These are phyloP conservation scores for Thelephora terrestris DNA, from an alignment of 1,284 basidiomycete species.

Conservation along the genomic window DNA sequence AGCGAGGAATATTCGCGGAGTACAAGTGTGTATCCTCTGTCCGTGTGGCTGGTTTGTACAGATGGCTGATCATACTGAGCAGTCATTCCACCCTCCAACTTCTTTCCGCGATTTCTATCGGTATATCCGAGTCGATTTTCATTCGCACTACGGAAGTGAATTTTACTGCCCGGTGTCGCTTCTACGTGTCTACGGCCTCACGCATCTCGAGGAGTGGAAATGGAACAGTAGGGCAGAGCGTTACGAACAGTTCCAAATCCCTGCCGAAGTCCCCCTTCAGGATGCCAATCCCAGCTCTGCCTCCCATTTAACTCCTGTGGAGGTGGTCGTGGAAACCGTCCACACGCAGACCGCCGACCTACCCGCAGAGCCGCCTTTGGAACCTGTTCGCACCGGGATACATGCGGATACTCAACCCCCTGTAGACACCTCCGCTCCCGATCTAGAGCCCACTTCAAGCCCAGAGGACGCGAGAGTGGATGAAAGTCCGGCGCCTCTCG, in stretches of 20 bases:
- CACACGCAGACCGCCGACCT: slow-evolving; percentile 9
- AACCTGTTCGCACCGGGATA: no score
- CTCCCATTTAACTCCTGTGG: slow-evolving; percentile 15
- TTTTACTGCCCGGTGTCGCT: slow-evolving; percentile 95
- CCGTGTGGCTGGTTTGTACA: background rate
- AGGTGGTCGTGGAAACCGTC: slow-evolving; percentile 14
- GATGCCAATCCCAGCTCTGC: no score
- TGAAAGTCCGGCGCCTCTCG: no score
- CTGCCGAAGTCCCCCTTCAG: background rate
- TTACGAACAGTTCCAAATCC: slow-evolving; percentile 15
- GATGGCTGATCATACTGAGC: background rate
- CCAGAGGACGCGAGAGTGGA: no score
- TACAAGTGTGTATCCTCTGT: slow-evolving; percentile 55
- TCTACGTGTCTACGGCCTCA: slow-evolving; percentile 90
- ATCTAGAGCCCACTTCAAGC: no score
- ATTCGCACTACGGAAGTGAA: slow-evolving; percentile 89
- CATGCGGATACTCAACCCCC: no score
- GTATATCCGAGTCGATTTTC: slow-evolving; percentile 91
- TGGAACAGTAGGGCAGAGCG: slow-evolving; percentile 60
- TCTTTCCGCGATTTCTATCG: slow-evolving; percentile 79
- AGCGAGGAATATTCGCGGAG: slow-evolving; percentile 86
- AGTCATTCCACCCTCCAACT: slow-evolving; percentile 72
- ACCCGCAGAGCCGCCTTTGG: no score
- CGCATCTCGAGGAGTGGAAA: slow-evolving; percentile 94
- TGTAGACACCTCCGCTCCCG: no score